Evolutionary conservation across 176 grass and related monocot species (phyloP).

Genomic region (Musa schizocarpa): DNA sequence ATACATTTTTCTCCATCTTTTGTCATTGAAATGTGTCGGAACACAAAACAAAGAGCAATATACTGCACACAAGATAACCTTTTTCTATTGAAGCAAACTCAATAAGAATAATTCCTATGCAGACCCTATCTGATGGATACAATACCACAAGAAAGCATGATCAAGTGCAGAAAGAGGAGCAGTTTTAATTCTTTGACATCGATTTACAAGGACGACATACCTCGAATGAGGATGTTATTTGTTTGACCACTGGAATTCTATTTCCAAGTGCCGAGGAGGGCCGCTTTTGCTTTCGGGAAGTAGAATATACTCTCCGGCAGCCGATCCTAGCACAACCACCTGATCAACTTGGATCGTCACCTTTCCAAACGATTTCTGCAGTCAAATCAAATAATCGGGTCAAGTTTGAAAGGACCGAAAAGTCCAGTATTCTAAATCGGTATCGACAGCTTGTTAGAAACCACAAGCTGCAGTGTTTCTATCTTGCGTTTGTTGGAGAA

Average conservation of each 20-base stretch:
- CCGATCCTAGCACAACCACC: slow-evolving; percentile 97
- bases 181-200: slow-evolving; percentile 31
- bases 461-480: not conserved
- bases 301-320: slow-evolving; percentile 83
- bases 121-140: not conserved
- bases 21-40: not conserved
- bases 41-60: not conserved
- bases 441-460: not conserved
- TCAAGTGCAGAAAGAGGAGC: slow-evolving; percentile 16
- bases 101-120: not conserved
- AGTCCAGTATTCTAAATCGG: not conserved
- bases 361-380: slow-evolving; percentile 94
- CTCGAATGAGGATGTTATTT: slow-evolving; percentile 45
- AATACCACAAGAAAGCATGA: not conserved
- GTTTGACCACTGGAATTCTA: slow-evolving; percentile 99
- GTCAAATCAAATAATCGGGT: slow-evolving; percentile 8
- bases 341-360: slow-evolving; percentile 95
- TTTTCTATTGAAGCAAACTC: not conserved
- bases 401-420: not conserved
- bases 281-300: slow-evolving; percentile 96
- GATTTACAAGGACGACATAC: slow-evolving; percentile 38
- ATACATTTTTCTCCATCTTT: not conserved
- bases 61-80: not conserved
- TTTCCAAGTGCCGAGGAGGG: slow-evolving; percentile 82
- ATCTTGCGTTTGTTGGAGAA: not conserved